Evolutionary conservation across 2,329 filamentous ascomycete species (phyloP).

Genomic region (Septoria petroselini): DNA sequence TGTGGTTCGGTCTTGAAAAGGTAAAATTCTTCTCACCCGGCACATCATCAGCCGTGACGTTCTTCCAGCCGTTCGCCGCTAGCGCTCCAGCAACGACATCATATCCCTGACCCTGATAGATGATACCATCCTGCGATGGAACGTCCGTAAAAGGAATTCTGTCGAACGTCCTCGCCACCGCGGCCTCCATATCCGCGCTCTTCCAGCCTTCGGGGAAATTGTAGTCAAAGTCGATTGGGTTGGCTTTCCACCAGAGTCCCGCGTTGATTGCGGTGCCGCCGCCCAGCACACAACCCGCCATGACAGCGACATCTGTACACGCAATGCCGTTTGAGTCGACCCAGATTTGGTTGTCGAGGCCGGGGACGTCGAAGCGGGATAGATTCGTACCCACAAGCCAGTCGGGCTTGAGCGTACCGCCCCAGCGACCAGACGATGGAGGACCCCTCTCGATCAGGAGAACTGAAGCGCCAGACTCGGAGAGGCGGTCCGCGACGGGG

Average conservation of each 20-base stretch:
- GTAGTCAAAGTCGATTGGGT: constrained; percentile 65
- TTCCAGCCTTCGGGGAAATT: constrained; percentile 73
- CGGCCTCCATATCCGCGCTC: constrained; percentile 57
- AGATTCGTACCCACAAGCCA: constrained; percentile 63
- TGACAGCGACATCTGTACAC: constrained; percentile 68
- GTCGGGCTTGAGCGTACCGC: constrained; percentile 57
- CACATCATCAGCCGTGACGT: constrained; percentile 58
- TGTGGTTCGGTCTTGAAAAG: constrained; percentile 63
- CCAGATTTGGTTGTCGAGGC: constrained; percentile 70
- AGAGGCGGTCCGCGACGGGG: constrained; percentile 58
- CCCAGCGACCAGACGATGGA: constrained; percentile 62
- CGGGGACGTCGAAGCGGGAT: constrained; percentile 69
- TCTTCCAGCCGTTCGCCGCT: constrained; percentile 58
- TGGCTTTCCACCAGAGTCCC: constrained; percentile 66
- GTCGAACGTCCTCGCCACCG: constrained; percentile 61
- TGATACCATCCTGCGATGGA: constrained; percentile 64
- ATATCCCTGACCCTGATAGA: constrained; percentile 66
- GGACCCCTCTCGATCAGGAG: constrained; percentile 54
- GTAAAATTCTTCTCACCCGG: constrained; percentile 64
- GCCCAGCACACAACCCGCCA: constrained; percentile 69
- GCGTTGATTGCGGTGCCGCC: constrained; percentile 66
- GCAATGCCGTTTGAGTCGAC: constrained; percentile 60
- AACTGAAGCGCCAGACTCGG: constrained; percentile 62
- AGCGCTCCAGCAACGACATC: constrained; percentile 61
- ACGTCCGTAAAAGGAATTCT: constrained; percentile 67